phyloP scores from a whole-genome alignment of 192 early-diverging fungal species.

The Coemansia sp. region DNA sequence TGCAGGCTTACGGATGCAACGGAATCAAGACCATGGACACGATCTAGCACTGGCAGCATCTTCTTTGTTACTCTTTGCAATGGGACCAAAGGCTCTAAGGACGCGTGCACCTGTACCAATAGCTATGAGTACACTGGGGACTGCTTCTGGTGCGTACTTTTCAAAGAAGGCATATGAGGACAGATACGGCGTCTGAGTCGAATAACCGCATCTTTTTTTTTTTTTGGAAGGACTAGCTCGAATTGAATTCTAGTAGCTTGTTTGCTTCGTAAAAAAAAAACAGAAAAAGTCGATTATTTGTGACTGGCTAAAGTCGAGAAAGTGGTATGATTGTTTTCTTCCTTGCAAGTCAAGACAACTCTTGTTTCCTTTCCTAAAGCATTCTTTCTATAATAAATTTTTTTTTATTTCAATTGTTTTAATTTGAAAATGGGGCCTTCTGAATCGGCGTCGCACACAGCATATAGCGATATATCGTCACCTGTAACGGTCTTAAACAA shows the following conservation, averaged over 20 bases:
- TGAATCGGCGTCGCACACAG: no score
- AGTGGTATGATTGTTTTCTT: no score
- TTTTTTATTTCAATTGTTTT: neutral
- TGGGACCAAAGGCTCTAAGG: conserved; percentile 48
- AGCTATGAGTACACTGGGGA: conserved; percentile 38
- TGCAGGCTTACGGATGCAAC: conserved; percentile 31
- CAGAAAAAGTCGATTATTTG: no score
- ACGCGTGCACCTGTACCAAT: conserved; percentile 41
- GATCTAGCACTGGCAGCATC: conserved; percentile 45
- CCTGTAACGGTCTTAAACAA: no score
- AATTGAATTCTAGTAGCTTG: no score
- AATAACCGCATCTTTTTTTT: no score
- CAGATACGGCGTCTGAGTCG: conserved; percentile 33
- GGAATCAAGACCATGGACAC: conserved; percentile 42
- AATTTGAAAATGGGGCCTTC: neutral
- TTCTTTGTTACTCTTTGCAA: conserved; percentile 36
- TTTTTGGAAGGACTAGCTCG: no score
- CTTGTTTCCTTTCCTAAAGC: neutral
- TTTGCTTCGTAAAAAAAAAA: neutral
- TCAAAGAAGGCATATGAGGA: conserved; percentile 48
- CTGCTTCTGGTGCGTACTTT: conserved; percentile 36
- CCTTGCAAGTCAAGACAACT: no score
- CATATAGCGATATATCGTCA: no score
- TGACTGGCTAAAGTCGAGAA: no score
- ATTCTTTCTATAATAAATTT: conserved; percentile 2